Evolutionary conservation across 768 basidiomycete genomes (phyloP).

Genomic region (Mycena capillaripes): DNA sequence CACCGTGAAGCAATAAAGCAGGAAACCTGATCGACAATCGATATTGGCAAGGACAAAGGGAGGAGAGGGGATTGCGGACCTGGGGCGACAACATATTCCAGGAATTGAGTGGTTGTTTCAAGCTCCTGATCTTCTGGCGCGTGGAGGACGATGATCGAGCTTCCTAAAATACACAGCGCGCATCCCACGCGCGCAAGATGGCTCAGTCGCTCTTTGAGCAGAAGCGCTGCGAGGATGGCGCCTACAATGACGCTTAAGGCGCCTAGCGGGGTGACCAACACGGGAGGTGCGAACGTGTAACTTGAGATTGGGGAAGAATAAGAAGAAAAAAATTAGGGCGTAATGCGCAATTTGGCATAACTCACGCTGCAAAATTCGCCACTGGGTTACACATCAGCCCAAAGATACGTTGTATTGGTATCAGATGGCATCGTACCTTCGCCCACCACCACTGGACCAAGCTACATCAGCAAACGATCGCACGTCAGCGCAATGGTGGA

Average conservation of each 20-base stretch:
- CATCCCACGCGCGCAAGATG: slow-evolving; percentile 92
- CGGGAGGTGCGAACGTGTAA: slow-evolving; percentile 98
- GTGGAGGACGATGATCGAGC: slow-evolving; percentile 94
- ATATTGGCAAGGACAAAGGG: background rate
- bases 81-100: slow-evolving; percentile 90
- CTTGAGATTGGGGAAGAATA: too few relatives aligned
- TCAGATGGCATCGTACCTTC: slow-evolving; percentile 78
- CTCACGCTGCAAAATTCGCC: slow-evolving; percentile 94
- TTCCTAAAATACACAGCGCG: slow-evolving; percentile 86
- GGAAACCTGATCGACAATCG: slow-evolving; percentile 72
- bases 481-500: slow-evolving; percentile 37
- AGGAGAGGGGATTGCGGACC: slow-evolving; percentile 62
- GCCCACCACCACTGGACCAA: slow-evolving; percentile 83
- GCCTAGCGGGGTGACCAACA: slow-evolving; percentile 95
- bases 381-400: slow-evolving; percentile 52
- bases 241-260: slow-evolving; percentile 96
- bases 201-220: slow-evolving; percentile 94
- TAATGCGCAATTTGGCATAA: too few relatives aligned
- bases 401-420: background rate
- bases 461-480: background rate
- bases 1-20: slow-evolving; percentile 90
- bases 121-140: slow-evolving; percentile 98
- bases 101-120: slow-evolving; percentile 92
- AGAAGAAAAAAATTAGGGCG: too few relatives aligned
- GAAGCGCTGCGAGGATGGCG: slow-evolving; percentile 92